These are phyloP conservation scores for Pseudozyma sp. DNA, from an alignment of 1,284 basidiomycete species.

Conservation along the genomic window DNA sequence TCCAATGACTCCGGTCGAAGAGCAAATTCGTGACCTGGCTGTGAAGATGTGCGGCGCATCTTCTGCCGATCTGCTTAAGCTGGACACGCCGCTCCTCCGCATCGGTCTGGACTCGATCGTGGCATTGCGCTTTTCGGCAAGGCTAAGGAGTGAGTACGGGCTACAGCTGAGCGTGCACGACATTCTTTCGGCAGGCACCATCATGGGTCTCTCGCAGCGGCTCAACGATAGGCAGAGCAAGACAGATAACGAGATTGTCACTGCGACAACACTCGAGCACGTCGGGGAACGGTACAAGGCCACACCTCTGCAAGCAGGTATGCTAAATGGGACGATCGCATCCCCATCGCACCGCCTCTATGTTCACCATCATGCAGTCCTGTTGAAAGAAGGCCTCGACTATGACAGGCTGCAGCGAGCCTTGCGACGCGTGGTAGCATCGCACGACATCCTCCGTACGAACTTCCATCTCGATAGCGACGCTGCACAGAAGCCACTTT, in stretches of 20 bases:
- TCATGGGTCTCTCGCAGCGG: constrained; percentile 6
- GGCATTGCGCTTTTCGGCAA: constrained; percentile 19
- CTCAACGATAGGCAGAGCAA: neutral
- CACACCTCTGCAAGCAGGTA: constrained; percentile 14
- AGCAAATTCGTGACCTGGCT: constrained; percentile 10
- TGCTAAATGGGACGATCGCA: constrained; percentile 9
- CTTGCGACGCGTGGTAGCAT: constrained; percentile 9
- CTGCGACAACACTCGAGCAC: neutral
- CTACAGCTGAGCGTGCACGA: constrained; percentile 22
- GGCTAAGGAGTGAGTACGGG: constrained; percentile 13
- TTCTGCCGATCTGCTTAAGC: constrained; percentile 9
- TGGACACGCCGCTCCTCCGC: constrained; percentile 7
- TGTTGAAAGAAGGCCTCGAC: constrained; percentile 6
- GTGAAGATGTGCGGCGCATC: constrained; percentile 2
- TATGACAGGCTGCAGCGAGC: constrained; percentile 9
- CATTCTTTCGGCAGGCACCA: constrained; percentile 7
- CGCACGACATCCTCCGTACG: constrained; percentile 18
- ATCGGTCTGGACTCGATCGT: constrained; percentile 28
- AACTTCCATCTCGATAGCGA: constrained; percentile 12
- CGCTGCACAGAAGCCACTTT: neutral
- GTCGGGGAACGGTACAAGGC: constrained; percentile 2
- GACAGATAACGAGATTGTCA: neutral
- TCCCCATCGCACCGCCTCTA: constrained; percentile 10
- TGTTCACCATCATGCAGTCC: constrained; percentile 22
- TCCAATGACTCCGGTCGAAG: constrained; percentile 7